Evolutionary conservation across 306 rosid genomes (phyloP).

Genomic region (Rosa multiflora): DNA sequence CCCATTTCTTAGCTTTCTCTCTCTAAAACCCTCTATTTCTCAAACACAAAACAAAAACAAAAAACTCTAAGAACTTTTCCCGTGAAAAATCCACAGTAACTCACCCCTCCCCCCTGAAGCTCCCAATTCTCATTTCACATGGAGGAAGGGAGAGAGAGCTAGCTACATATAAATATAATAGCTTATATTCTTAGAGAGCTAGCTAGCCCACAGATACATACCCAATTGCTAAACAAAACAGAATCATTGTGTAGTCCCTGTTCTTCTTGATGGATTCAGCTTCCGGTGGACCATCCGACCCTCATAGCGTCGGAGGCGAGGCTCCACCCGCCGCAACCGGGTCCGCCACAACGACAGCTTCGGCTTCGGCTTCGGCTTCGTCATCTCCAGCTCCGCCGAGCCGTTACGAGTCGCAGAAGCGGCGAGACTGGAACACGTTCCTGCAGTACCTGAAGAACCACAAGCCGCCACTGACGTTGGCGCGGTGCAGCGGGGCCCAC

Average conservation of each 20-base stretch:
- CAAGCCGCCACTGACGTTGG: conserved; percentile 88
- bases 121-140: conserved; percentile 10
- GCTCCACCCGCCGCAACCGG: background rate
- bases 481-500: conserved; percentile 96
- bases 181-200: background rate
- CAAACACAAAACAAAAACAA: background rate
- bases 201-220: background rate
- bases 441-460: conserved; percentile 85
- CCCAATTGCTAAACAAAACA: background rate
- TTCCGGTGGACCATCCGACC: conserved; percentile 45
- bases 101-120: background rate
- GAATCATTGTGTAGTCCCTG: background rate
- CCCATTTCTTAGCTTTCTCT: conserved; percentile 12
- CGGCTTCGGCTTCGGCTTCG: conserved; percentile 27
- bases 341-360: background rate
- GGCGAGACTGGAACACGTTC: conserved; percentile 98
- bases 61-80: conserved; percentile 25
- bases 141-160: conserved; percentile 4
- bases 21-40: background rate
- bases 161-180: background rate
- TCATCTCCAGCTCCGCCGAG: conserved; percentile 56
- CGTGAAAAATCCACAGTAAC: conserved; percentile 28
- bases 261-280: conserved; percentile 55
- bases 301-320: conserved; percentile 8
- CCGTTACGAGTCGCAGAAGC: conserved; percentile 90